phyloP scores from a whole-genome alignment of 306 rosid genomes.

The Senna siamea region DNA sequence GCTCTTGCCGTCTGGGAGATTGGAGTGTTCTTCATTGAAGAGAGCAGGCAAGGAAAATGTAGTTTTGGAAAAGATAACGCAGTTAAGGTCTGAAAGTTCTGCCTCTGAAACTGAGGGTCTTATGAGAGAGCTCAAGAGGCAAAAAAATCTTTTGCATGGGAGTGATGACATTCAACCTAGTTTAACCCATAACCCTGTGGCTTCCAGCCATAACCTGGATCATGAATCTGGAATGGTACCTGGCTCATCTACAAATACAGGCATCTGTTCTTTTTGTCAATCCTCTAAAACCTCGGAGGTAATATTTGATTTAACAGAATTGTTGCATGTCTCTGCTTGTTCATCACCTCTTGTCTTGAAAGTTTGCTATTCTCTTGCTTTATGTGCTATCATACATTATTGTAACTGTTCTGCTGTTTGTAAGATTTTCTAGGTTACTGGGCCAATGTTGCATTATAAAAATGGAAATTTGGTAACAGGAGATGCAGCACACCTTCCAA shows the following conservation, averaged over 20 bases:
- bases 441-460: slow-evolving; percentile 76
- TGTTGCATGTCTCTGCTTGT: slow-evolving; percentile 7
- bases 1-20: slow-evolving; percentile 42
- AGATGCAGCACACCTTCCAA: slow-evolving; percentile 57
- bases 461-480: slow-evolving; percentile 61
- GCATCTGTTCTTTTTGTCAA: slow-evolving; percentile 84
- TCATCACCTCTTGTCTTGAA: background rate
- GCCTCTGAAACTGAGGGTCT: slow-evolving; percentile 64
- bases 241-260: slow-evolving; percentile 33
- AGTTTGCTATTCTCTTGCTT: slow-evolving; percentile 16
- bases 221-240: slow-evolving; percentile 32
- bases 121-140: slow-evolving; percentile 60
- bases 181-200: slow-evolving; percentile 23
- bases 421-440: slow-evolving; percentile 62
- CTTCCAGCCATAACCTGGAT: slow-evolving; percentile 36
- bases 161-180: slow-evolving; percentile 34
- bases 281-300: slow-evolving; percentile 75
- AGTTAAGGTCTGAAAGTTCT: slow-evolving; percentile 52
- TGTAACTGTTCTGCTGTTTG: slow-evolving; percentile 24
- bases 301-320: slow-evolving; percentile 19
- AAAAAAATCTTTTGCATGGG: slow-evolving; percentile 44
- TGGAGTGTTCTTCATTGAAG: slow-evolving; percentile 51
- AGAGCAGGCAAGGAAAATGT: slow-evolving; percentile 41
- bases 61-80: slow-evolving; percentile 42
- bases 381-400: background rate